Conservation (phyloP, 2,329 filamentous ascomycete genomes). For the Tolypocladium nubicola region DNA sequence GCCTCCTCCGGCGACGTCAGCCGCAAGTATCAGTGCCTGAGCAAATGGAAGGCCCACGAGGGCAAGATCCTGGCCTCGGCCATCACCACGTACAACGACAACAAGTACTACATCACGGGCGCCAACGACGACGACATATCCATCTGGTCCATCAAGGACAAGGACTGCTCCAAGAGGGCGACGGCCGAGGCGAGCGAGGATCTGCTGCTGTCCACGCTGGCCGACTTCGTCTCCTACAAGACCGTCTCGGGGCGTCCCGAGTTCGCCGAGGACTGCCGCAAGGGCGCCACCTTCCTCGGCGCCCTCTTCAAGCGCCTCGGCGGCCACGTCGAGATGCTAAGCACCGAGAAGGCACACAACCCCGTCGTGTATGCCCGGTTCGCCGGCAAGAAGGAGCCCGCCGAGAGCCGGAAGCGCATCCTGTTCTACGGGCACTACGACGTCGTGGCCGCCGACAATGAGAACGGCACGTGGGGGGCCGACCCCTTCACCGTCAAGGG, state of each 20-base stretch:
- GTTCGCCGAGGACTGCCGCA: conserved; percentile 82
- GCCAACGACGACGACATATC: conserved; percentile 86
- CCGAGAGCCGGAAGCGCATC: conserved; percentile 66
- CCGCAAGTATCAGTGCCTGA: conserved; percentile 71
- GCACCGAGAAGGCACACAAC: conserved; percentile 68
- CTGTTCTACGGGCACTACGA: conserved; percentile 98
- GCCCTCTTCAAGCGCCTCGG: conserved; percentile 87
- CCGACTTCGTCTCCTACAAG: conserved; percentile 82
- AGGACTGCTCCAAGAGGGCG: conserved; percentile 20
- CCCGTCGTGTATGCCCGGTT: conserved; percentile 92
- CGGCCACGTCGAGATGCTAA: conserved; percentile 82
- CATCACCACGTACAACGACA: conserved; percentile 55
- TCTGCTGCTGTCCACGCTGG: conserved; percentile 58
- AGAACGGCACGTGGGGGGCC: conserved; percentile 70
- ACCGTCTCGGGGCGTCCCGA: conserved; percentile 82
- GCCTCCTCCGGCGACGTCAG: conserved; percentile 46
- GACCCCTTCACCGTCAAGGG: conserved; percentile 88
- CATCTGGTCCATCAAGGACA: conserved; percentile 66
- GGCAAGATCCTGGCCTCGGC: conserved; percentile 83
- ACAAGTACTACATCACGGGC: conserved; percentile 85
- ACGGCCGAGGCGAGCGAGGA: conserved; percentile 30
- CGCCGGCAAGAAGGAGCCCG: conserved; percentile 57
- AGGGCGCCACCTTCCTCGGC: conserved; percentile 83
- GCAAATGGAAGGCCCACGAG: conserved; percentile 71
- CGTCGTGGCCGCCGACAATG: conserved; percentile 81